Base-by-base conservation (phyloP, 2,329 filamentous ascomycete species). In the Diaporthe helianthi region DNA sequence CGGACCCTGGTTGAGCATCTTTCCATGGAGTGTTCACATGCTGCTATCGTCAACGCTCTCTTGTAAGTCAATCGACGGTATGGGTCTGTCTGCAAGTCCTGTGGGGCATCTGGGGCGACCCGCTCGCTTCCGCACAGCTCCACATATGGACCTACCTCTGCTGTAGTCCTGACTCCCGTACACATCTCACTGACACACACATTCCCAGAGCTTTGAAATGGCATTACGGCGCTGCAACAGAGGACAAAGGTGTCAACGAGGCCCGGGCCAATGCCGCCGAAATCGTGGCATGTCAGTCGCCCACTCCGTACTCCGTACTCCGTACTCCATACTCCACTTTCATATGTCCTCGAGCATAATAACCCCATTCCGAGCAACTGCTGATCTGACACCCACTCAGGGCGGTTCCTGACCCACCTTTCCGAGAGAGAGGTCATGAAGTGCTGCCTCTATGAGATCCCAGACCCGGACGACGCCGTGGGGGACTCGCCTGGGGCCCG, bases 231-330 rank as follows among this genome's bases (percentile, higher is more conserved):
- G 82, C 86, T 29, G 85, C 87, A 15, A 82, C 85, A 41, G 90
- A 92, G 71, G 83, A 91, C 69, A 87, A 88, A 70, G 89, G 89
- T 4, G 80, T 94, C 38, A 88, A 89, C 69, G 87, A 91, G 69
- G 87, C 91, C 17, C 86, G 92, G 66, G 91, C 90, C 24, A 87
- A 89, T 76, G 92, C 91, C 33, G 94, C 92, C 76, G 92, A 95
- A 80, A 92, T 93, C 71, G 91, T 93, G 17, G 92, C 92, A 46
- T 94, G 92, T 63, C n/a, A 63, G 58, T 63, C 4, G 29, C 26
- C 22, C 10, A 46, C 44, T 17, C 44, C 6, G n/a, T n/a, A n/a
- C n/a, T n/a, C n/a, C n/a, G n/a, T n/a, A n/a, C n/a, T n/a, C n/a
- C n/a, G n/a, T n/a, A n/a, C n/a, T n/a, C n/a, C n/a, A n/a, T n/a